phyloP scores from a whole-genome alignment of 805 yeast genomes.

The Zygosaccharomyces gambellarensis region DNA sequence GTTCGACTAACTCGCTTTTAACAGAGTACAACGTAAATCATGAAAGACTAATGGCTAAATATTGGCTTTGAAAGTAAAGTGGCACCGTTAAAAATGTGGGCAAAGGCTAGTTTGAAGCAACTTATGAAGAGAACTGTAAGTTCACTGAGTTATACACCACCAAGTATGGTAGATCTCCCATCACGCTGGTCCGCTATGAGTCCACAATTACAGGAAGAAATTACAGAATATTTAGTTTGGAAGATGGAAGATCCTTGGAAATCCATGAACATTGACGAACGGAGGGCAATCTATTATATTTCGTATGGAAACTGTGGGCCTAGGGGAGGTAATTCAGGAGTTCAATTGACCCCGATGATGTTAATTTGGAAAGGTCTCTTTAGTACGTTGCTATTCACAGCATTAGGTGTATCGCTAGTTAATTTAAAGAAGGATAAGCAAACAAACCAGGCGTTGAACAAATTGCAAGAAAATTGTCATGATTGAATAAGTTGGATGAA shows the following conservation, averaged over 20 bases:
- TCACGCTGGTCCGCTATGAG: slow-evolving; percentile 34
- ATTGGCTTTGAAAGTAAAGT: neutral
- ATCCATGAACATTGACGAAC: slow-evolving; percentile 26
- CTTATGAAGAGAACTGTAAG: slow-evolving; percentile 1
- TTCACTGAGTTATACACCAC: slow-evolving; percentile 22
- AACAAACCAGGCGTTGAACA: slow-evolving; percentile 1
- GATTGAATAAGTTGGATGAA: neutral
- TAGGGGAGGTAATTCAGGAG: slow-evolving; percentile 6
- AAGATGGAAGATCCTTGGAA: slow-evolving; percentile 35
- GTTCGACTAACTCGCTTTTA: slow-evolving; percentile 1
- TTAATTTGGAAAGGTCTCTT: slow-evolving; percentile 23
- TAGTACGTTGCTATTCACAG: slow-evolving; percentile 20
- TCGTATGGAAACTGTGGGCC: slow-evolving; percentile 41
- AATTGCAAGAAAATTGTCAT: neutral
- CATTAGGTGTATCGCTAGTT: slow-evolving; percentile 17
- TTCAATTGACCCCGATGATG: slow-evolving; percentile 11
- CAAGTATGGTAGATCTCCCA: slow-evolving; percentile 29
- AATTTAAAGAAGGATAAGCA: slow-evolving; percentile 22
- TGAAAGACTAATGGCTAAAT: neutral
- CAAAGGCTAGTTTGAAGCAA: neutral
- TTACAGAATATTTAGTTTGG: slow-evolving; percentile 35
- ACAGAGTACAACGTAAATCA: neutral
- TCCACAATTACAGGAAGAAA: slow-evolving; percentile 34
- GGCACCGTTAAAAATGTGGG: neutral
- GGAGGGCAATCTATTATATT: slow-evolving; percentile 33